Evolutionary conservation across 768 basidiomycete genomes (phyloP).

Genomic region (Suillus ampliporus): DNA sequence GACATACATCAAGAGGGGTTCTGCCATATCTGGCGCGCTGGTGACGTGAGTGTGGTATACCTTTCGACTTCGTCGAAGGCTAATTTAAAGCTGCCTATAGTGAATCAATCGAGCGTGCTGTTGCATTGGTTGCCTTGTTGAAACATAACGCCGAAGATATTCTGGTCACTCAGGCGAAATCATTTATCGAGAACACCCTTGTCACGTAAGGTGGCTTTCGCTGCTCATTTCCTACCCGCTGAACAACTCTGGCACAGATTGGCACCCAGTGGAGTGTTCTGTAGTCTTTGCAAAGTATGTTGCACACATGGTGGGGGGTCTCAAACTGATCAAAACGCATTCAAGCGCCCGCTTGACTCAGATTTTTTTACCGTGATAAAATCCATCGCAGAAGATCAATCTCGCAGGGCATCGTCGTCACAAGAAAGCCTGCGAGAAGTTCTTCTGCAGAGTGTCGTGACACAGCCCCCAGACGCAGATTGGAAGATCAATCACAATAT

Average conservation of each 20-base stretch:
- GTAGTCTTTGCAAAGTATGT: slow-evolving; percentile 61
- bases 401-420: slow-evolving; percentile 34
- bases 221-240: neutral
- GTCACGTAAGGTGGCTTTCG: slow-evolving; percentile 44
- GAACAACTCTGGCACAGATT: slow-evolving; percentile 45
- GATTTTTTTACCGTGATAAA: slow-evolving; percentile 61
- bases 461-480: slow-evolving; percentile 56
- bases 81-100: slow-evolving; percentile 35
- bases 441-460: slow-evolving; percentile 62
- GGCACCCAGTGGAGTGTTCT: slow-evolving; percentile 60
- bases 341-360: slow-evolving; percentile 50
- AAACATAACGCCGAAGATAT: slow-evolving; percentile 59
- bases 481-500: slow-evolving; percentile 54
- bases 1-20: slow-evolving; percentile 66
- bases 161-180: slow-evolving; percentile 59
- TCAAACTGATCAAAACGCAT: slow-evolving; percentile 6
- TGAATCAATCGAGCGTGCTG: slow-evolving; percentile 56
- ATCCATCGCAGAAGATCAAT: slow-evolving; percentile 47
- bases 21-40: slow-evolving; percentile 31
- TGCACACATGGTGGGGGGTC: neutral
- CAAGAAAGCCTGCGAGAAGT: slow-evolving; percentile 48
- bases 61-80: neutral
- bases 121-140: slow-evolving; percentile 53
- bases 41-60: slow-evolving; percentile 15
- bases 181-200: slow-evolving; percentile 59